A percentile compares a stretch with the other conserved stretches of the same genome.
phyloP scores from a whole-genome alignment of 1,139 yeast genomes.

The Saccharomyces hybrid region DNA sequence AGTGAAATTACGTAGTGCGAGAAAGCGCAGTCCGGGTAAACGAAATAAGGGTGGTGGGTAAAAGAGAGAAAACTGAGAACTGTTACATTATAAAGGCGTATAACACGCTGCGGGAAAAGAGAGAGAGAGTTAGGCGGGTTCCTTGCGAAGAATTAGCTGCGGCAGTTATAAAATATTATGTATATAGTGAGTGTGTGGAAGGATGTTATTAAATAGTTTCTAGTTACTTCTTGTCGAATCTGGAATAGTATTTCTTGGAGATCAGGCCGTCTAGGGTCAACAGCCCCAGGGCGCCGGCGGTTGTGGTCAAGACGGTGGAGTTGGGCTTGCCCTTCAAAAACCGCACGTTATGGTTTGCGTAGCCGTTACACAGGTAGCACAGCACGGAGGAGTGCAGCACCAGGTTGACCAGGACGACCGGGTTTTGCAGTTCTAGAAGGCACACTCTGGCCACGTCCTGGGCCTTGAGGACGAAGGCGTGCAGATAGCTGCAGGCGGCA shows the following conservation, averaged over 20 bases:
- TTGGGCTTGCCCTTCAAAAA: slow-evolving; percentile 39
- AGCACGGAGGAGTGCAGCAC: slow-evolving; percentile 45
- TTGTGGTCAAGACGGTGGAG: slow-evolving; percentile 44
- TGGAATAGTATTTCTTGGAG: slow-evolving; percentile 46
- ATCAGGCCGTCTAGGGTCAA: slow-evolving; percentile 47
- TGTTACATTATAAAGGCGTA: not conserved
- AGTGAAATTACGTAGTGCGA: too few relatives aligned
- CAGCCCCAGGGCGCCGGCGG: slow-evolving; percentile 47
- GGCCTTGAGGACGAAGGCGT: slow-evolving; percentile 7
- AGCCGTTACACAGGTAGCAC: slow-evolving; percentile 43
- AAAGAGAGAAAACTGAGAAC: too few relatives aligned
- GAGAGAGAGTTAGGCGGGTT: not conserved
- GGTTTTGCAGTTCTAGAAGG: slow-evolving; percentile 46
- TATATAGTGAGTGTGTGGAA: not conserved
- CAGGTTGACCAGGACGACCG: slow-evolving; percentile 52
- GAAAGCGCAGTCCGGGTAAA: not conserved
- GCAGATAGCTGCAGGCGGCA: slow-evolving; percentile 2
- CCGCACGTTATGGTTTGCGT: slow-evolving; percentile 42
- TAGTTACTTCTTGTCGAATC: slow-evolving; percentile 37
- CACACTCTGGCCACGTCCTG: slow-evolving; percentile 11
- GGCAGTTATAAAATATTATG: not conserved
- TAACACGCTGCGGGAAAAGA: too few relatives aligned
- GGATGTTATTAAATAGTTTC: not conserved
- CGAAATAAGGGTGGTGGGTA: too few relatives aligned
- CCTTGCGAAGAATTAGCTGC: not conserved